Evolutionary conservation across 257 asterid genomes (phyloP).

Genomic region (Scutellaria barbata): DNA sequence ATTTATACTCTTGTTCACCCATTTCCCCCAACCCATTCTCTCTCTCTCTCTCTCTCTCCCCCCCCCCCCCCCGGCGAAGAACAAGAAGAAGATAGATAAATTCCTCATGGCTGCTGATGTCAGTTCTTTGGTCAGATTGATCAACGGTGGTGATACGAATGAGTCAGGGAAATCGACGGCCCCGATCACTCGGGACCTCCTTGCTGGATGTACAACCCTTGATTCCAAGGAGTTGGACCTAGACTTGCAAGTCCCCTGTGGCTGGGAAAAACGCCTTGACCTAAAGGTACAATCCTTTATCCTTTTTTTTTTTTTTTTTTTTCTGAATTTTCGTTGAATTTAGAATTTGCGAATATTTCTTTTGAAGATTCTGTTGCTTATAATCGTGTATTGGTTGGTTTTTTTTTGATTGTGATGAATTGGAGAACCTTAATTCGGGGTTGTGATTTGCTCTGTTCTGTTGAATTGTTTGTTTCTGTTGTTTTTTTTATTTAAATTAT

Average conservation of each 20-base stretch:
- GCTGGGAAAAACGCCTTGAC: conserved; percentile 95
- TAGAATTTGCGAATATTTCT: not conserved
- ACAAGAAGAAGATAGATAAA: conserved; percentile 5
- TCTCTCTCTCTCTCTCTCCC: not conserved
- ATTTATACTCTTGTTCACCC: conserved; percentile 37
- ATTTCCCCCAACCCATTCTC: conserved; percentile 9
- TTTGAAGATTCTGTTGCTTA: not conserved
- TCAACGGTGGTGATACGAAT: conserved; percentile 59
- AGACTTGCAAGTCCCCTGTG: conserved; percentile 88
- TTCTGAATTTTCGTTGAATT: not conserved
- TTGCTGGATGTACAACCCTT: conserved; percentile 63
- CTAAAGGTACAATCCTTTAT: conserved; percentile 54
- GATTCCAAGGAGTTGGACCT: conserved; percentile 89
- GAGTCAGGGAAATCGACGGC: conserved; percentile 58
- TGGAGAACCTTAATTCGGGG: not conserved
- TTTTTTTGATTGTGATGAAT: not conserved
- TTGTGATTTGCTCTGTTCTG: not conserved
- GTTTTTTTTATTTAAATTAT: not conserved
- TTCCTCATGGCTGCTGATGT: conserved; percentile 86
- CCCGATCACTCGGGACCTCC: conserved; percentile 80
- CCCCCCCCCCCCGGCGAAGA: not conserved
- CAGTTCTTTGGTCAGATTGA: conserved; percentile 61
- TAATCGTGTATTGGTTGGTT: not conserved
- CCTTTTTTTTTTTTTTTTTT: not conserved
- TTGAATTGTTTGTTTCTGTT: not conserved